Evolutionary conservation across 768 basidiomycete genomes (phyloP).

Genomic region (Kwoniella europaea): DNA sequence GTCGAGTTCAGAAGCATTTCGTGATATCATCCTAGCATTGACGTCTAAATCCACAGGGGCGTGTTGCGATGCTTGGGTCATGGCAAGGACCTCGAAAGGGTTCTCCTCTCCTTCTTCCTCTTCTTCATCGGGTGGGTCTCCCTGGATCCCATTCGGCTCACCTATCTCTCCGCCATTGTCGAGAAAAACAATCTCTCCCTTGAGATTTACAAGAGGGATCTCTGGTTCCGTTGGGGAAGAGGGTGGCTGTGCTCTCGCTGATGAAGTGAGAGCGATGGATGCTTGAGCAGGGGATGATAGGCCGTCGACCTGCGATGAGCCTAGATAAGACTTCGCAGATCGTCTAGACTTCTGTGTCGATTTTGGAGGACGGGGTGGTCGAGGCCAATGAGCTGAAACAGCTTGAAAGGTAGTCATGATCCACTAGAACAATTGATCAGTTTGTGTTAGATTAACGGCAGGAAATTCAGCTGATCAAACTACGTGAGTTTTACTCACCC

Average conservation of each 20-base stretch:
- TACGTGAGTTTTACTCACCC: slow-evolving; percentile 30
- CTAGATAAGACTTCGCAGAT: slow-evolving; percentile 26
- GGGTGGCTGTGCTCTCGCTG: background rate
- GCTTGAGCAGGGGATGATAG: slow-evolving; percentile 13
- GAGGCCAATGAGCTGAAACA: slow-evolving; percentile 77
- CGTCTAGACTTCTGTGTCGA: slow-evolving; percentile 40
- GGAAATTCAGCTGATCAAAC: too few species aligned
- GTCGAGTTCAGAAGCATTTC: slow-evolving; percentile 40
- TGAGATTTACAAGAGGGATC: slow-evolving; percentile 24
- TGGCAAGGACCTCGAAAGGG: slow-evolving; percentile 45
- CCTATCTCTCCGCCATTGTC: slow-evolving; percentile 5
- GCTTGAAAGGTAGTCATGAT: slow-evolving; percentile 91
- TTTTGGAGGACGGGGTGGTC: slow-evolving; percentile 23
- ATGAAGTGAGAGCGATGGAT: slow-evolving; percentile 6
- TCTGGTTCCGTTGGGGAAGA: slow-evolving; percentile 20
- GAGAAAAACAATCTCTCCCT: slow-evolving; percentile 7
- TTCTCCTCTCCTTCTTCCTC: slow-evolving; percentile 42
- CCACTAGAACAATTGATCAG: slow-evolving; percentile 57
- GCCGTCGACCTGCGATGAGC: slow-evolving; percentile 21
- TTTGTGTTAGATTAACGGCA: background rate
- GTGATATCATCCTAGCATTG: slow-evolving; percentile 33
- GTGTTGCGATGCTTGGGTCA: slow-evolving; percentile 43
- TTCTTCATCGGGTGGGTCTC: slow-evolving; percentile 58
- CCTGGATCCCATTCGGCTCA: slow-evolving; percentile 23
- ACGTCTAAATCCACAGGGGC: slow-evolving; percentile 37